Conservation (phyloP, 352 stramenopile species). For the Halophytophthora batemanensis region DNA sequence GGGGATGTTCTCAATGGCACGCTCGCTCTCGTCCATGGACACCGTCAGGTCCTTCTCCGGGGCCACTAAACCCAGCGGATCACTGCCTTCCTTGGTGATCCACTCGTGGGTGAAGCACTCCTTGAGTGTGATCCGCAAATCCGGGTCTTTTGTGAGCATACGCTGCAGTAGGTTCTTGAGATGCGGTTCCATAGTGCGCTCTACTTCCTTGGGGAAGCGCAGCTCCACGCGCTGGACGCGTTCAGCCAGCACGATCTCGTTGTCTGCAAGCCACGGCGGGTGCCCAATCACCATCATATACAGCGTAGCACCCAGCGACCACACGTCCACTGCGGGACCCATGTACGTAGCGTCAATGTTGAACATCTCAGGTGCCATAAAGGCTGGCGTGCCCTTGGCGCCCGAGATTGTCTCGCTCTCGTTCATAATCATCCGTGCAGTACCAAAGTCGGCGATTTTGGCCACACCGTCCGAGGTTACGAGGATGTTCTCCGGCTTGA, state of each 20-base stretch:
- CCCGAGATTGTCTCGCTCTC: slow-evolving; percentile 83
- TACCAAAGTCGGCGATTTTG: slow-evolving; percentile 91
- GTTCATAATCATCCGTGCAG: slow-evolving; percentile 89
- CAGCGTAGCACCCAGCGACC: slow-evolving; percentile 88
- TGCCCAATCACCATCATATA: slow-evolving; percentile 92
- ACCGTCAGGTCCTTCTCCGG: slow-evolving; percentile 70
- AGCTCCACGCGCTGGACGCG: slow-evolving; percentile 86
- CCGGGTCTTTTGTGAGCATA: slow-evolving; percentile 90
- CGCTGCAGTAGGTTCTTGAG: slow-evolving; percentile 88
- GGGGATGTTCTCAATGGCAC: slow-evolving; percentile 84
- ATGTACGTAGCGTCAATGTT: slow-evolving; percentile 87
- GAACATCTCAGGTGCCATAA: slow-evolving; percentile 93
- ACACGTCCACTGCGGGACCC: slow-evolving; percentile 83
- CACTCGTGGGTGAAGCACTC: slow-evolving; percentile 91
- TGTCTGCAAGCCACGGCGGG: slow-evolving; percentile 89
- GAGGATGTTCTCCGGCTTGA: slow-evolving; percentile 90
- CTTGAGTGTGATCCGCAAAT: slow-evolving; percentile 69
- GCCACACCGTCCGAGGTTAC: slow-evolving; percentile 77
- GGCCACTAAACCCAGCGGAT: slow-evolving; percentile 56
- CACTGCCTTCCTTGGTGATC: slow-evolving; percentile 91
- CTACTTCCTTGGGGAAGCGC: slow-evolving; percentile 73
- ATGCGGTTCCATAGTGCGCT: slow-evolving; percentile 79
- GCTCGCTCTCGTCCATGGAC: slow-evolving; percentile 79
- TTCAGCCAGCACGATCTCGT: slow-evolving; percentile 86
- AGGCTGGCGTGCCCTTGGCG: slow-evolving; percentile 83